Evolutionary conservation across 2,329 filamentous ascomycete species (phyloP).

Genomic region (Cytospora paraplurivora): DNA sequence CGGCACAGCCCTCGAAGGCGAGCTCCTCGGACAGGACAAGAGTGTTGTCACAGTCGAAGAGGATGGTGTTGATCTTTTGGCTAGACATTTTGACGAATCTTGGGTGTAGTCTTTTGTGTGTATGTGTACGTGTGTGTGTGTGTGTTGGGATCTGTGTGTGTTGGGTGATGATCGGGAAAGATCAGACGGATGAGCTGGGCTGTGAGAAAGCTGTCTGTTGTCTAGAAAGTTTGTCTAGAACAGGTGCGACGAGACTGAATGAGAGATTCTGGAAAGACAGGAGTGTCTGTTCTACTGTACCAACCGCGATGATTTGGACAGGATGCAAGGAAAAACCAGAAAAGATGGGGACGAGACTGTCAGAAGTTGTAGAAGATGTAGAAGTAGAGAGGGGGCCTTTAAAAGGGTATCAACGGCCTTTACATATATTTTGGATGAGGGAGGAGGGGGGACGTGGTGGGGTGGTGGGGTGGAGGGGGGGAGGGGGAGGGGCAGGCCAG

Average conservation of each 20-base stretch:
- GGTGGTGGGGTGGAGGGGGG: slow-evolving; percentile 2
- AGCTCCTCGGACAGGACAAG: slow-evolving; percentile 89
- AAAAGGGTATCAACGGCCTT: slow-evolving; percentile 14
- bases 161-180: neutral
- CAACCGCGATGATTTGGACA: slow-evolving; percentile 3
- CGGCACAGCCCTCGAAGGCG: slow-evolving; percentile 88
- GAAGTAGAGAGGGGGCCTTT: slow-evolving; percentile 2
- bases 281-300: slow-evolving; percentile 20
- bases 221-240: slow-evolving; percentile 7
- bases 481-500: neutral
- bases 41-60: slow-evolving; percentile 87
- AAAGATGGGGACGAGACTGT: neutral
- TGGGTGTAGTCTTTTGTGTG: neutral
- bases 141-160: neutral
- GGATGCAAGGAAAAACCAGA: slow-evolving; percentile 10
- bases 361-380: slow-evolving; percentile 1
- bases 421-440: slow-evolving; percentile 3
- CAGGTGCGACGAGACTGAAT: slow-evolving; percentile 1
- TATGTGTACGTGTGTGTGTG: neutral
- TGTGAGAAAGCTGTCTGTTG: neutral
- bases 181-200: neutral
- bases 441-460: slow-evolving; percentile 11
- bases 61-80: slow-evolving; percentile 65
- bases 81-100: slow-evolving; percentile 20
- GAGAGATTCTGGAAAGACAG: slow-evolving; percentile 7